Evolutionary conservation across 495 filamentous ascomycete species (phyloP), one percentile per base, ranked within the genome.

Genomic region (Hyaloscypha finlandica): DNA sequence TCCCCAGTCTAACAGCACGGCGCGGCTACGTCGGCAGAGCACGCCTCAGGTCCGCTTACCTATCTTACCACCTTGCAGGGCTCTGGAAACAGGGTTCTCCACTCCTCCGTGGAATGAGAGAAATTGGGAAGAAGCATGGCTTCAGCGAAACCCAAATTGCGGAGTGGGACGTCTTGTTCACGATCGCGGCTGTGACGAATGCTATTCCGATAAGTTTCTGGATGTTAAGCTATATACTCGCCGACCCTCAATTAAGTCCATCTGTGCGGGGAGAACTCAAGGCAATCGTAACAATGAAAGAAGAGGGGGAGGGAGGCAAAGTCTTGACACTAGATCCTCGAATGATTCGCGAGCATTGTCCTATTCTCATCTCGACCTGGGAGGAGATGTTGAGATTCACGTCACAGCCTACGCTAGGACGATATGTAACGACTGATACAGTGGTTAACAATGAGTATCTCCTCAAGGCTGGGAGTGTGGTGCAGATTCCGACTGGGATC

Each of bases 131-230:
- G 29, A 59, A 59, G 5, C 32, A 32, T 12, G 56, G 53, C 19
- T 59, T 59, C 19, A 59, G 1, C 8, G 19, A 32, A 1, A 32
- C 29, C 6, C 29, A 59, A 4, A 59, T 59, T 9, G 25, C 56
- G 14, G 32, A 32, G 19, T 29, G 25, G 32, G 56, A 59, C 8
- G 8, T 59, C 30, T 19, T 32, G 29, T 32, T 59, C 56, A 37
- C 32, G 25, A 32, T 59, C 19, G 56, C 56, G 30, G 56, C 56
- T 16, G 56, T 59, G 20, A 63, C 60, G 8, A 51, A 63, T 16
- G 48, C 60, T 8, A 29, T 69, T 67, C 8, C 65, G 71, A 48
- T 48, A 4, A 11, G 8, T 4, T 48, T 48, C 16, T 48, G 42
- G 42, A 48, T 48, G 42, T 14, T 48, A 12, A 48, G 42, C 16